Percentiles rank a stretch among this genome's conserved stretches.
Evolutionary conservation across 257 asterid species (phyloP).

Genomic region (Nemophila menziesii): DNA sequence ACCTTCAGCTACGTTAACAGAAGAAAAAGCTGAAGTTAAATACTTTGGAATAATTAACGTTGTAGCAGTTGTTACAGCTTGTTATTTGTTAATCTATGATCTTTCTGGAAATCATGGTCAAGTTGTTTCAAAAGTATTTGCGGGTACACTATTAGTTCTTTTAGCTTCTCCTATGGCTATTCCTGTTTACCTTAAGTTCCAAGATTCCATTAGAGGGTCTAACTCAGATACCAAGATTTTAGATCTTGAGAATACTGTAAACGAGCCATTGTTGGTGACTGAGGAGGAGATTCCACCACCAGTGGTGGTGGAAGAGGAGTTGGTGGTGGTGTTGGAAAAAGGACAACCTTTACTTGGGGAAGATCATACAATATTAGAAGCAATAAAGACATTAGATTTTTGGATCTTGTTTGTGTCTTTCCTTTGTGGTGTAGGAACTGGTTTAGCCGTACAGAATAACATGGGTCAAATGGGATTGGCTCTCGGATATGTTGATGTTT

Average conservation of each 20-base stretch:
- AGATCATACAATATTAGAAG: slow-evolving; percentile 17
- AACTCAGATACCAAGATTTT: neutral
- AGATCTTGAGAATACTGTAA: neutral
- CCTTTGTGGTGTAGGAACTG: slow-evolving; percentile 22
- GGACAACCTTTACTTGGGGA: slow-evolving; percentile 7
- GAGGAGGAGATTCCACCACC: neutral
- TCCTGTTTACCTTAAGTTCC: slow-evolving; percentile 6
- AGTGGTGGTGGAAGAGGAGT: neutral
- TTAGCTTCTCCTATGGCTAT: slow-evolving; percentile 11
- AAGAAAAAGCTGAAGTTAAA: slow-evolving; percentile 9
- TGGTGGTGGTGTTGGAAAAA: neutral
- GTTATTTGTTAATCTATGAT: slow-evolving; percentile 12
- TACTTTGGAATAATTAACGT: slow-evolving; percentile 11
- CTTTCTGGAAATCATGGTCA: slow-evolving; percentile 16
- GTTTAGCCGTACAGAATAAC: slow-evolving; percentile 15
- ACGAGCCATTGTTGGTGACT: neutral
- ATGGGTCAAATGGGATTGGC: slow-evolving; percentile 18
- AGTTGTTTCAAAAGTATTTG: slow-evolving; percentile 9
- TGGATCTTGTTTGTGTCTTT: slow-evolving; percentile 20
- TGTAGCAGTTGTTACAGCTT: slow-evolving; percentile 1
- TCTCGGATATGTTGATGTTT: slow-evolving; percentile 14
- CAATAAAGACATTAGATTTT: slow-evolving; percentile 8
- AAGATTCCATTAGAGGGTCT: slow-evolving; percentile 1
- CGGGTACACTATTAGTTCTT: slow-evolving; percentile 4
- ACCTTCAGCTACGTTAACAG: neutral